phyloP scores from a whole-genome alignment of 331 rosid genomes.

The Arachis monticola region DNA sequence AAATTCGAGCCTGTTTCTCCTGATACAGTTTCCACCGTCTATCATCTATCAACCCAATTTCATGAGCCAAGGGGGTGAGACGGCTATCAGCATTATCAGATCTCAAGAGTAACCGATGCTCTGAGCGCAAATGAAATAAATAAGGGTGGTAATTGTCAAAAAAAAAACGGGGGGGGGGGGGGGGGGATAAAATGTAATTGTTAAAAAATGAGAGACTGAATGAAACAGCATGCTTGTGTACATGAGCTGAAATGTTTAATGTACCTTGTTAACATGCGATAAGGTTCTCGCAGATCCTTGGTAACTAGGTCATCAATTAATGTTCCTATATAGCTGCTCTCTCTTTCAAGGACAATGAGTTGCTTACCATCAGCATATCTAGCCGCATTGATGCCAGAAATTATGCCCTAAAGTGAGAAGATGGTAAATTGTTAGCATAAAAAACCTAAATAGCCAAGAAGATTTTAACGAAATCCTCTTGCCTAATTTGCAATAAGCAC shows the following conservation, averaged over 20 bases:
- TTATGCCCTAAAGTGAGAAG: constrained; percentile 63
- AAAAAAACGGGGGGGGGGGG: no score
- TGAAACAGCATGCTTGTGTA: constrained; percentile 23
- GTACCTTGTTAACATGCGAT: constrained; percentile 97
- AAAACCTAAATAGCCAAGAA: constrained; percentile 30
- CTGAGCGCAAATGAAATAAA: constrained; percentile 66
- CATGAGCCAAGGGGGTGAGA: constrained; percentile 89
- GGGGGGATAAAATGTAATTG: no score
- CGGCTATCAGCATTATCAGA: constrained; percentile 98
- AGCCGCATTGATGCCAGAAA: constrained; percentile 95
- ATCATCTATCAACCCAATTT: constrained; percentile 92
- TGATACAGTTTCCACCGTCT: constrained; percentile 91
- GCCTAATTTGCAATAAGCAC: constrained; percentile 6
- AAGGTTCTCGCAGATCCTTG: constrained; percentile 97
- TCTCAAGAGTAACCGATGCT: constrained; percentile 92
- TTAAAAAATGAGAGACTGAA: constrained; percentile 28
- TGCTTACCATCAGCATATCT: constrained; percentile 86
- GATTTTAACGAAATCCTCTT: constrained; percentile 22
- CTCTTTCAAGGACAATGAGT: constrained; percentile 92
- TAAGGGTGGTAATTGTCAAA: background rate
- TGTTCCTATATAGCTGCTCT: constrained; percentile 91
- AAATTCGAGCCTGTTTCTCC: constrained; percentile 84
- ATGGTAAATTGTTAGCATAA: constrained; percentile 16
- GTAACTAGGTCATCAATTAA: constrained; percentile 95
- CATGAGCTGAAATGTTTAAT: constrained; percentile 16